Evolutionary conservation across 805 yeast species (phyloP), one percentile per base, ranked within the genome.

Genomic region (Saturnispora serradocipensis): DNA sequence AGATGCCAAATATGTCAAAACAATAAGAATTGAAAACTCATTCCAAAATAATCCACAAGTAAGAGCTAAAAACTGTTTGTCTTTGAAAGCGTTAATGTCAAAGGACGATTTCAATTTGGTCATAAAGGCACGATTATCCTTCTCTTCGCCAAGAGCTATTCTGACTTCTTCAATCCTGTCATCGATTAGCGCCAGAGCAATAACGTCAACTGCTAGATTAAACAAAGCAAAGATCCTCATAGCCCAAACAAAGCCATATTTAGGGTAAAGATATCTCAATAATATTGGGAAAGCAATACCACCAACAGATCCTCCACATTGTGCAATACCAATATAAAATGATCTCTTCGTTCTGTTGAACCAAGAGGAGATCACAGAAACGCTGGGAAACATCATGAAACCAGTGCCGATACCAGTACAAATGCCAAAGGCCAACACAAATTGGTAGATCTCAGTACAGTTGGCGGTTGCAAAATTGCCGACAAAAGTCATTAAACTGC

Each of bases 331-430:
- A 15, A 74, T 67, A 1, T 80, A 82, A 54, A 72, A 71, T 0
- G 83, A 86, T 57, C 88, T 67, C 58, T 73, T 78, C 22, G 65
- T 66, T 43, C 68, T 65, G 39, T 49, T 50, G 61, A 82, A 83
- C 82, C 86, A 84, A 50, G 83, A 84, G 16, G 84, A 79, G 1
- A 82, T 72, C 16, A 78, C 80, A 6, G 86, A 76, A 2, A 84
- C 71, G 36, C 80, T 62, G 0, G 88, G 88, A 7, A 82, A 74
- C 67, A 80, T 75, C 34, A 82, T 70, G 34, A 82, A 66, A 1
- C 84, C 84, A 36, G 77, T 72, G 0, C 86, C 88, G 4, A 75
- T 54, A 3, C 88, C 89, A 40, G 74, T 67, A 22, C 76, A 68
- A 1, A 83, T 56, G 3, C 81, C 78, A 59, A 83, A 80, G 30